Conservation (phyloP, 2,329 filamentous ascomycete genomes). For the Sphaerulina populicola region DNA sequence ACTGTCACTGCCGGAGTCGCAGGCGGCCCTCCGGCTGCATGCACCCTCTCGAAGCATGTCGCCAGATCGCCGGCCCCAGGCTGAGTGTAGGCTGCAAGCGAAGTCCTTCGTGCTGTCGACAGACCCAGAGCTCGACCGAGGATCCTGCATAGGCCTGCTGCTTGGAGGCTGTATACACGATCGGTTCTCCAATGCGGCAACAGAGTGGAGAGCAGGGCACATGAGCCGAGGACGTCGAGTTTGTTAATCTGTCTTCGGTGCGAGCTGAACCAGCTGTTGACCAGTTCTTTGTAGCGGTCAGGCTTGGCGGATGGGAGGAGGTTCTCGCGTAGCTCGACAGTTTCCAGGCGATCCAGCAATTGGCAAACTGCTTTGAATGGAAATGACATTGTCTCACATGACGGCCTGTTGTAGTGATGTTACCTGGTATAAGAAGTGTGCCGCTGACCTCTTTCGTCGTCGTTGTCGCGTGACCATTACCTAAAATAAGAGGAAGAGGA, state of each 20-base stretch:
- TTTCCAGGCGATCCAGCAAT: conserved; percentile 60
- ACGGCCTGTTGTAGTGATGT: neutral
- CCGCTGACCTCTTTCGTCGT: neutral
- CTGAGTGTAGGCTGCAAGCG: conserved; percentile 56
- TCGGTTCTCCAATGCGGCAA: conserved; percentile 69
- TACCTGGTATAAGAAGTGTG: neutral
- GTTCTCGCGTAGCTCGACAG: conserved; percentile 37
- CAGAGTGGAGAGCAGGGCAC: conserved; percentile 64
- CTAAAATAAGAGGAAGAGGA: too few species aligned
- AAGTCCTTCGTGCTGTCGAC: conserved; percentile 50
- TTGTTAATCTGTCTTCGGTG: conserved; percentile 54
- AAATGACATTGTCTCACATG: conserved; percentile 48
- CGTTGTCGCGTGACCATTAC: conserved; percentile 2
- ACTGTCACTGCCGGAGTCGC: conserved; percentile 47
- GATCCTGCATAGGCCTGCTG: conserved; percentile 54
- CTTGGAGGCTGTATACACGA: conserved; percentile 65
- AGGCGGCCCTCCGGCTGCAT: conserved; percentile 48
- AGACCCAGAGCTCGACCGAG: conserved; percentile 60
- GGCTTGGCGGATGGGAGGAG: conserved; percentile 31
- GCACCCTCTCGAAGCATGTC: conserved; percentile 58
- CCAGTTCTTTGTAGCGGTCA: conserved; percentile 28
- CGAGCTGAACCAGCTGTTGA: conserved; percentile 60
- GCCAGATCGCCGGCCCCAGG: conserved; percentile 59
- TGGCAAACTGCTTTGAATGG: conserved; percentile 65
- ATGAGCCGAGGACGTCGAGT: conserved; percentile 46